Evolutionary conservation across 306 rosid genomes (phyloP), one percentile per base, ranked within the genome.

Genomic region (Cicer cuneatum): DNA sequence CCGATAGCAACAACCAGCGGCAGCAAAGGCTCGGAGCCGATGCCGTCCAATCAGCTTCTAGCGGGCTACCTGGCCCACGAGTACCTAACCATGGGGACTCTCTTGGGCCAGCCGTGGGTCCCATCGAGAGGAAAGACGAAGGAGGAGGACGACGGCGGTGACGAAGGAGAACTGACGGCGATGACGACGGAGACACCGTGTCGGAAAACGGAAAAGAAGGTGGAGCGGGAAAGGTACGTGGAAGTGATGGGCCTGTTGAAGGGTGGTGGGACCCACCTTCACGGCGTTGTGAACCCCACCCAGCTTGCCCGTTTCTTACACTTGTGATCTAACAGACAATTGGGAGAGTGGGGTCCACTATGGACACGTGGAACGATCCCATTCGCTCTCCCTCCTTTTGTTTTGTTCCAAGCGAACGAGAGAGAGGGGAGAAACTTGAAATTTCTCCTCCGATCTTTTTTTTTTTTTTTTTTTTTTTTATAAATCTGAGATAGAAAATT

Each of bases 61-160:
- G 98, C 96, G 12, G 96, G 98, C 16, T 93, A 85, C 82, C 71
- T 90, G 81, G 98, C 98, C 16, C 98, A 93, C 78, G 98, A 93
- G 73, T 91, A 78, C 57, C 96, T 94, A 53, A 85, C 88, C 5
- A 87, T 47, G 12, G 97, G 98, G 8, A 90, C 95, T 9, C 88
- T 94, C 3, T 63, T 94, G 18, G 97, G 98, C 2, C 84, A 86
- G 35, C 71, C 81, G 18, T 91, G 90, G 90, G 84, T 74, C 76
- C 88, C 84, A 29, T n/a, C 74, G 8, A 40, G 63, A 3, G 63
- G 33, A 9, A 68, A 77, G 72, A 10, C 7, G 57, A 24, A 67
- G 18, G 61, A 62, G 51, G 49, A 71, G 3, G 65, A 38, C 37
- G 48, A 6, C 5, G 71, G 42, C 79, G 75, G 72, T 1, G 73